Conservation (phyloP, 2,329 filamentous ascomycete genomes). For the Curvularia sp. region DNA sequence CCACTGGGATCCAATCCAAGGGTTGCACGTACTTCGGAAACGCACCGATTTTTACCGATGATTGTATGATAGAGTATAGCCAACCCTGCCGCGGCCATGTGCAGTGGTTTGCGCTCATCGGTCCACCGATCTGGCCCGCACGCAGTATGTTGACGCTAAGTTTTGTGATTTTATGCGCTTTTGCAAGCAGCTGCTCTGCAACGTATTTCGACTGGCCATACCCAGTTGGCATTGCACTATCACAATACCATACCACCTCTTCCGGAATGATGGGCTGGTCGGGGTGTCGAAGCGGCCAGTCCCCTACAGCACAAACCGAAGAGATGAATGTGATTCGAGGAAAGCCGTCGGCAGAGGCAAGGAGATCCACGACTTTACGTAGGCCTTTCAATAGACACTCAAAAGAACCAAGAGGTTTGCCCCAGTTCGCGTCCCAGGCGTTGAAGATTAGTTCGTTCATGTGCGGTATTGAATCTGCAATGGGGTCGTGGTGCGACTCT, state of each 20-base stretch:
- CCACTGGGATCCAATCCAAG: constrained; percentile 27
- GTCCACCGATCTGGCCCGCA: constrained; percentile 24
- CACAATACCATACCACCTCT: constrained; percentile 30
- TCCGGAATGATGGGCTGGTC: constrained; percentile 17
- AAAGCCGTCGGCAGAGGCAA: neutral
- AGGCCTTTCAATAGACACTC: constrained; percentile 34
- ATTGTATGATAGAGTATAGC: constrained; percentile 15
- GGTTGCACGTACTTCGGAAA: constrained; percentile 16
- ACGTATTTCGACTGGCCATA: constrained; percentile 49
- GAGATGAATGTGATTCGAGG: constrained; percentile 23
- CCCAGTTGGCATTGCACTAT: constrained; percentile 39
- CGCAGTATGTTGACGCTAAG: constrained; percentile 22
- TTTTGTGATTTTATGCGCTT: constrained; percentile 9
- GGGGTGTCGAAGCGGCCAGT: constrained; percentile 17
- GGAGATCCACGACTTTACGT: constrained; percentile 13
- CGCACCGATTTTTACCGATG: constrained; percentile 6
- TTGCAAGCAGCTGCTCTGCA: constrained; percentile 20
- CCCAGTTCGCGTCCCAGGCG: constrained; percentile 64
- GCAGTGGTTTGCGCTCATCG: neutral
- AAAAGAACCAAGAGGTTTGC: constrained; percentile 20
- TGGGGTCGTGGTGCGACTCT: constrained; percentile 16
- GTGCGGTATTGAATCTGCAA: neutral
- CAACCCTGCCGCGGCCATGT: constrained; percentile 21
- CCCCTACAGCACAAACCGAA: constrained; percentile 24
- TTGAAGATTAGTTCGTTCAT: constrained; percentile 58